Evolutionary conservation across 768 basidiomycete species (phyloP).

Genomic region (Lyophyllum semitale): DNA sequence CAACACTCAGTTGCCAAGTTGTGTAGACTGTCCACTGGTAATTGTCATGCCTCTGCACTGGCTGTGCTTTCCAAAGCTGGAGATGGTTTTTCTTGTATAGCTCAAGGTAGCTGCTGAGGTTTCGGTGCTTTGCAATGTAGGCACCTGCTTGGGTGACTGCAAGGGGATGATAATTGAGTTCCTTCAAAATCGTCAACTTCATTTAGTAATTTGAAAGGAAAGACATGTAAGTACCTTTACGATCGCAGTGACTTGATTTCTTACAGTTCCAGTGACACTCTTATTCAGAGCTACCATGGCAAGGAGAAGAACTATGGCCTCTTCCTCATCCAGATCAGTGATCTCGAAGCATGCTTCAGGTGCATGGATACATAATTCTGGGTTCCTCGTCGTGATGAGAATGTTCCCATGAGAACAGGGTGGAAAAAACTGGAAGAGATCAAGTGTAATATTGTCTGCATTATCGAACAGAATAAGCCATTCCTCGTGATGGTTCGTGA

Average conservation of each 20-base stretch:
- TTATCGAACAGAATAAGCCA: constrained; percentile 6
- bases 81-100: neutral
- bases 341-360: neutral
- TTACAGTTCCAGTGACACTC: neutral
- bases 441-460: neutral
- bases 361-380: neutral
- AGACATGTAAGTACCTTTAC: neutral
- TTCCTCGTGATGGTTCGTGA: neutral
- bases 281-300: neutral
- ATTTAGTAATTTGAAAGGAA: neutral
- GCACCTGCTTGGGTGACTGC: constrained; percentile 4
- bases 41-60: neutral
- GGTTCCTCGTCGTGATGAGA: constrained; percentile 6
- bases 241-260: neutral
- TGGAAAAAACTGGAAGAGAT: neutral
- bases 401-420: constrained; percentile 2
- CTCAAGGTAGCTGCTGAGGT: neutral
- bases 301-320: neutral
- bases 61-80: too few relatives aligned
- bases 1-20: neutral
- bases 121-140: neutral
- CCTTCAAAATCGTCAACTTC: neutral
- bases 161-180: neutral
- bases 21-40: neutral
- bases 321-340: neutral